Conservation (phyloP, 306 rosid genomes). For the Vigna reflexopilosa region DNA sequence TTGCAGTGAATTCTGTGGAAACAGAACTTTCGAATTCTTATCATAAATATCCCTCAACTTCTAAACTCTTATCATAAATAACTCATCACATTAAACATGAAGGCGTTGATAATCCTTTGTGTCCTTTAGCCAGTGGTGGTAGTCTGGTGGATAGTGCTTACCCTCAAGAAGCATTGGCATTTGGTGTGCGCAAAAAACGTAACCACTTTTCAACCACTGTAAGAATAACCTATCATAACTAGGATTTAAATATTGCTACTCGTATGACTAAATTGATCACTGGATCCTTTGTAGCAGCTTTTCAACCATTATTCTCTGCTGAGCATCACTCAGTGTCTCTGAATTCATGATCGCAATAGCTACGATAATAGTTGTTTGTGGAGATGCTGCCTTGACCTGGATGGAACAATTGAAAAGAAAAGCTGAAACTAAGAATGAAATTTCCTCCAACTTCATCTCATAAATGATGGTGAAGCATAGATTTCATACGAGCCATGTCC, state of each 20-base stretch:
- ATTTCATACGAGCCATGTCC: conserved; percentile 22
- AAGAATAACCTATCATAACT: conserved; percentile 23
- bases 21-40: conserved; percentile 7
- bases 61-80: background rate
- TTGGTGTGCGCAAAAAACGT: conserved; percentile 41
- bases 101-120: conserved; percentile 23
- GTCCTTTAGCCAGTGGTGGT: conserved; percentile 14
- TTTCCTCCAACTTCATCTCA: conserved; percentile 9
- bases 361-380: conserved; percentile 63
- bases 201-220: conserved; percentile 9
- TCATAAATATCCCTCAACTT: background rate
- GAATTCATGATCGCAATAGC: conserved; percentile 79
- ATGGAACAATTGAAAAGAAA: conserved; percentile 16
- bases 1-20: background rate
- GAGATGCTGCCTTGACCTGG: conserved; percentile 80
- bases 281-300: conserved; percentile 71
- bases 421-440: conserved; percentile 32
- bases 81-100: conserved; percentile 2
- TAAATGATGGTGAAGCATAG: conserved; percentile 21
- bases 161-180: conserved; percentile 21
- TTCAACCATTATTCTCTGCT: conserved; percentile 93
- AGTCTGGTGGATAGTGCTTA: background rate
- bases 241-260: conserved; percentile 7
- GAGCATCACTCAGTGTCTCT: conserved; percentile 73
- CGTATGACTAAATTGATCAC: conserved; percentile 48